phyloP scores from a whole-genome alignment of 2,329 filamentous ascomycete species.

The Monosporascus sp. region DNA sequence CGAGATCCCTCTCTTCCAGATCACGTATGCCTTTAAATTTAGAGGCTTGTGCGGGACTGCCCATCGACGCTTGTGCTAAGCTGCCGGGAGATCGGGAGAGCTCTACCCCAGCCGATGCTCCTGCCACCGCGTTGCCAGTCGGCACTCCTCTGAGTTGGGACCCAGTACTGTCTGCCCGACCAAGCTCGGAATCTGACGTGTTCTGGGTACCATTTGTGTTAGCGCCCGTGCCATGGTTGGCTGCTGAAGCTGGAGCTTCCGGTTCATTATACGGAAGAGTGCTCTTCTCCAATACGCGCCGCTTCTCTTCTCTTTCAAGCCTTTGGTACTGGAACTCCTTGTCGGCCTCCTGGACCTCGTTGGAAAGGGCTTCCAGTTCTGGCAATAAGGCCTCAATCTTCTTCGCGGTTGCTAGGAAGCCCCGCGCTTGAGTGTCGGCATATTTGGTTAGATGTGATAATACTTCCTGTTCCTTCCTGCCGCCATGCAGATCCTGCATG shows the following conservation, averaged over 20 bases:
- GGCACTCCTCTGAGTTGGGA: constrained; percentile 57
- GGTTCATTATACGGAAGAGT: constrained; percentile 69
- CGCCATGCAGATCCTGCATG: constrained; percentile 98
- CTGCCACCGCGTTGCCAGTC: constrained; percentile 37
- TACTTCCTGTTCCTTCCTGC: constrained; percentile 97
- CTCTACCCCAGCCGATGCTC: constrained; percentile 32
- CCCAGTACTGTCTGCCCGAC: constrained; percentile 68
- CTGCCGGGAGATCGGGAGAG: constrained; percentile 55
- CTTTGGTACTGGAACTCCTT: constrained; percentile 96
- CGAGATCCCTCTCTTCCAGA: constrained; percentile 76
- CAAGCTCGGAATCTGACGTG: constrained; percentile 64
- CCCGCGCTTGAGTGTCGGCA: constrained; percentile 82
- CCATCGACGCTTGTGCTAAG: constrained; percentile 38
- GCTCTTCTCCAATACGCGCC: constrained; percentile 83
- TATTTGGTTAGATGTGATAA: constrained; percentile 91
- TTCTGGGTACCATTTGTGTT: constrained; percentile 43
- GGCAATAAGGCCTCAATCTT: constrained; percentile 84
- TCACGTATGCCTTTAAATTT: constrained; percentile 92
- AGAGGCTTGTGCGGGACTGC: constrained; percentile 47
- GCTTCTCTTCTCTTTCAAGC: constrained; percentile 93
- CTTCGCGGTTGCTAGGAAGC: constrained; percentile 76
- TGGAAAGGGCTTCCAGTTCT: constrained; percentile 80
- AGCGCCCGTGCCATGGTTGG: constrained; percentile 28
- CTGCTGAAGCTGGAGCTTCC: constrained; percentile 48
- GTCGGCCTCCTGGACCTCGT: constrained; percentile 87